Percentiles rank a stretch among this genome's conserved stretches.
phyloP scores from a whole-genome alignment of 1,284 basidiomycete species.

The Volvariella volvacea region DNA sequence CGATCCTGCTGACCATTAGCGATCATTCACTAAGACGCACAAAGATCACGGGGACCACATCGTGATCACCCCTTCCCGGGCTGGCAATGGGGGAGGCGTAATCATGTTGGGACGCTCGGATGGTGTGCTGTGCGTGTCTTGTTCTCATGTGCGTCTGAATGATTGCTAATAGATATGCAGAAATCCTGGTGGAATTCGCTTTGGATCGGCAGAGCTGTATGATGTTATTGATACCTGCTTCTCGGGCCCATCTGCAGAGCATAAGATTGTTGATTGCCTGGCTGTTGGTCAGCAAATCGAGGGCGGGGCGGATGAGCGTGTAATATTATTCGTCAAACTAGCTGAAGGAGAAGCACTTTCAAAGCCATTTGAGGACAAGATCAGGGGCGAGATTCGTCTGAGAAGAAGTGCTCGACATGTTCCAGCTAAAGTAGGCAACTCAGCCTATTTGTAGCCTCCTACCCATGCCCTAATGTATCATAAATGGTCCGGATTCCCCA shows the following conservation, averaged over 20 bases:
- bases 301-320: constrained; percentile 72
- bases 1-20: constrained; percentile 2
- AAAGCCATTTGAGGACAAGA: constrained; percentile 45
- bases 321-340: constrained; percentile 78
- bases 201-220: constrained; percentile 83
- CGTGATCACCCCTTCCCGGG: constrained; percentile 55
- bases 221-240: constrained; percentile 71
- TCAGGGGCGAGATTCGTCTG: constrained; percentile 58
- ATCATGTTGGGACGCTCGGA: constrained; percentile 83
- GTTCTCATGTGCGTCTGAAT: constrained; percentile 11
- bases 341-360: constrained; percentile 44
- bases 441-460: constrained; percentile 6
- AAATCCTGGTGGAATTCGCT: constrained; percentile 82
- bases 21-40: constrained; percentile 2
- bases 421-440: constrained; percentile 49
- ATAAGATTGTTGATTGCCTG: constrained; percentile 61
- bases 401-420: constrained; percentile 72
- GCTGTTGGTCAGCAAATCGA: constrained; percentile 74
- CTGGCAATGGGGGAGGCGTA: constrained; percentile 71
- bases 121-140: constrained; percentile 61
- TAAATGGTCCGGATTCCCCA: no score
- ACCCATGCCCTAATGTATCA: constrained; percentile 5
- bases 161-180: constrained; percentile 24
- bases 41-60: constrained; percentile 76
- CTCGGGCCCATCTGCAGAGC: constrained; percentile 29